These are phyloP conservation scores for Knoxdaviesia capensis DNA, from an alignment of 2,329 filamentous ascomycete species.

Conservation along the genomic window DNA sequence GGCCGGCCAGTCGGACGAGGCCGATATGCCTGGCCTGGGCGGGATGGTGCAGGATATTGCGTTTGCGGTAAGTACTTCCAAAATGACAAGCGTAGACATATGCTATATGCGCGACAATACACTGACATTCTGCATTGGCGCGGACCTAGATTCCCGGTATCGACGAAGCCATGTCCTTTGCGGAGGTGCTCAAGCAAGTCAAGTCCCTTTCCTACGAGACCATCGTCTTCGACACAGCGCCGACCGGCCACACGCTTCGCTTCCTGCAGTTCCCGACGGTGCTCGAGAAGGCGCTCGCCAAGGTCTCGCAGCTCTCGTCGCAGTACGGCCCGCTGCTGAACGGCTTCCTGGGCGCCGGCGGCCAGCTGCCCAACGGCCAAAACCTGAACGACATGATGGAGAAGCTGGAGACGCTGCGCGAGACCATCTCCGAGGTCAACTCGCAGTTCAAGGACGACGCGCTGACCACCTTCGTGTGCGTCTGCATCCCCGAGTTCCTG, in stretches of 20 bases:
- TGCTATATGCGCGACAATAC: not conserved
- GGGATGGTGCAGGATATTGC: constrained; percentile 98
- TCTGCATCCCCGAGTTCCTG: constrained; percentile 94
- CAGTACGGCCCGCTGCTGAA: constrained; percentile 96
- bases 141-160: constrained; percentile 75
- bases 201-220: constrained; percentile 97
- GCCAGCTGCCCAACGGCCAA: constrained; percentile 68
- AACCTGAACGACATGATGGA: constrained; percentile 79
- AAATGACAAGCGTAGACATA: too few relatives aligned
- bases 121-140: not conserved
- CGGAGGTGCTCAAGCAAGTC: constrained; percentile 97
- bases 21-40: constrained; percentile 52
- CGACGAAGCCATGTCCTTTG: constrained; percentile 98
- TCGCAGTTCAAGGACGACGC: constrained; percentile 94
- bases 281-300: constrained; percentile 94
- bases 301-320: constrained; percentile 78
- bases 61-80: constrained; percentile 51
- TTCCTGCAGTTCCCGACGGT: constrained; percentile 98
- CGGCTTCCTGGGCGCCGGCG: constrained; percentile 66
- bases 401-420: constrained; percentile 83
- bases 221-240: constrained; percentile 97
- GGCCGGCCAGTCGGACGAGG: constrained; percentile 54
- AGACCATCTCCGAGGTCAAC: constrained; percentile 91
- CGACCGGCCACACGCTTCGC: constrained; percentile 91
- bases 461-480: constrained; percentile 91